These are phyloP conservation scores for Rhizophagus prolifer DNA, from an alignment of 192 early-diverging fungal genomes.

Conservation along the genomic window DNA sequence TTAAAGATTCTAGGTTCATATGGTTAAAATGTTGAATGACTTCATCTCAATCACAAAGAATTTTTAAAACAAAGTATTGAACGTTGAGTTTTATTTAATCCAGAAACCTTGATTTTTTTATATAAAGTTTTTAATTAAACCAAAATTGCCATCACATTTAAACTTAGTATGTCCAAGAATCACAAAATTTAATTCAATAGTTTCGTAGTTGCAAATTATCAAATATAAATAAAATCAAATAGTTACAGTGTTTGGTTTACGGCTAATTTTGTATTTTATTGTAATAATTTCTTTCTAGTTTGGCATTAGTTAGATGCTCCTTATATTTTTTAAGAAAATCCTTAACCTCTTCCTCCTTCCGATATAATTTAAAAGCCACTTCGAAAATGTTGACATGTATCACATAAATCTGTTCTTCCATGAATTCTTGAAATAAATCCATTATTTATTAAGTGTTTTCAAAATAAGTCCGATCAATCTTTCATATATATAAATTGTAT, in stretches of 20 bases:
- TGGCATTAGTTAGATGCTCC: constrained; percentile 7
- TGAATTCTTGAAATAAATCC: constrained; percentile 1
- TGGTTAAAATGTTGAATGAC: no score
- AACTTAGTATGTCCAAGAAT: constrained; percentile 30
- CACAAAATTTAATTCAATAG: constrained; percentile 24
- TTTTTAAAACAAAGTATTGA: no score
- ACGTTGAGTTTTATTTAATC: no score
- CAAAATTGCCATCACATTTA: constrained; percentile 31
- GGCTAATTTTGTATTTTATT: constrained; percentile 30
- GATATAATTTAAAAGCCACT: constrained; percentile 22
- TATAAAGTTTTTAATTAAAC: constrained; percentile 29
- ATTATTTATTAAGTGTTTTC: constrained; percentile 18
- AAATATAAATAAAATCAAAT: constrained; percentile 24
- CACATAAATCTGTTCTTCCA: constrained; percentile 19
- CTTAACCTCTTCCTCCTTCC: constrained; percentile 8
- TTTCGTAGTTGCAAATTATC: constrained; percentile 14
- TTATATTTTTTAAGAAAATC: constrained; percentile 19
- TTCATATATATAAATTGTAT: no score
- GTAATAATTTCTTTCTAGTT: constrained; percentile 28
- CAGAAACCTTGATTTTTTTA: no score
- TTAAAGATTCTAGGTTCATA: no score
- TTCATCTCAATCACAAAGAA: no score
- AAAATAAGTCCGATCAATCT: constrained; percentile 20
- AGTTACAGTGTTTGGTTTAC: constrained; percentile 13
- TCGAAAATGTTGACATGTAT: constrained; percentile 7